Evolutionary conservation across 495 filamentous ascomycete species (phyloP), one percentile per base, ranked within the genome.

Genomic region (Penicillium lividum): DNA sequence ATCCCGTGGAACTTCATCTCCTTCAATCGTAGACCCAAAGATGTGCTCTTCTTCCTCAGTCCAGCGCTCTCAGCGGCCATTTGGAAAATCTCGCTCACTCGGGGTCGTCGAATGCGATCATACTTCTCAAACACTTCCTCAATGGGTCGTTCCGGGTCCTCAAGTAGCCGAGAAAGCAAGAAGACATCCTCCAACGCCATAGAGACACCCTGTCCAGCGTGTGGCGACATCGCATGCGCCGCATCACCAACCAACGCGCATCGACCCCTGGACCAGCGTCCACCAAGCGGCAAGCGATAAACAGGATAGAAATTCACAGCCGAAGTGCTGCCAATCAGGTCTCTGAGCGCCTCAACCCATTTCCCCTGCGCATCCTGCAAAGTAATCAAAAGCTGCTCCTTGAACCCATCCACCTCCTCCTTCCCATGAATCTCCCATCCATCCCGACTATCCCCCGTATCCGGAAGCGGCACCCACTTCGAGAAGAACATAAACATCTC

Each of bases 291-390:
- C 28, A 78, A 70, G 18, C 73, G 70, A 68, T 77, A 83, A 11
- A 77, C 72, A 18, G 79, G 83, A 46, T 81, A 82, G 42, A 83
- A 75, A 51, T 75, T 72, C 33, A 83, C 66, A 1, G 74, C 53
- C 1, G 68, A 68, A 5, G 70, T 76, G 3, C 64, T 63, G n/a
- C 61, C 34, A 4, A 83, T 52, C 28, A 82, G 61, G 3, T 73
- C 59, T 8, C 68, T 66, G n/a, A 85, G 60, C 1, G 73, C 56
- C 31, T 77, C 69, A 3, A 67, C 67, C 78, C 80, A 83, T 27
- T 73, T 58, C 1, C 70, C 70, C 38, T 74, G 72, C 0, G 74
- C 74, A 13, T 71, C 49, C 5, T 63, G 60, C 6, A 84, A 64
- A 29, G 71, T 60, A 8, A 48, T 29, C 8, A 33, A 8, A 18